Base-by-base conservation (phyloP, 352 stramenopile genomes). In the Pythium myriotylum region DNA sequence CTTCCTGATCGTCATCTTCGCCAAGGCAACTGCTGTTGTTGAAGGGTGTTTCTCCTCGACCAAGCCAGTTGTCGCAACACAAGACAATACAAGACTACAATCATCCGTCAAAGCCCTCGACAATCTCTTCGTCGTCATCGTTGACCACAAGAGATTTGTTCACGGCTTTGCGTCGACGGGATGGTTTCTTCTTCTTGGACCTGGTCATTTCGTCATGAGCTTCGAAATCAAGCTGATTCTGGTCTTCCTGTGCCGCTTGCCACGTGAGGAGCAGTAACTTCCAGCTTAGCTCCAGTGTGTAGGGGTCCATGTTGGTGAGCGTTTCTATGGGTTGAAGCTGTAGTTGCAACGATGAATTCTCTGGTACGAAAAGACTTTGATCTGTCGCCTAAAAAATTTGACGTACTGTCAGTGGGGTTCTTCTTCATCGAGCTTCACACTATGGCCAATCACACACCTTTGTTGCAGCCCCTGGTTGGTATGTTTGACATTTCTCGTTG, bases 401-500 rank as follows among this genome's bases (percentile, higher is more conserved):
- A n/a, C n/a, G n/a, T n/a, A n/a, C n/a, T n/a, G n/a, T n/a, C n/a
- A n/a, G n/a, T n/a, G n/a, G n/a, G n/a, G n/a, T n/a, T n/a, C n/a
- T n/a, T n/a, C n/a, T n/a, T n/a, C n/a, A n/a, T n/a, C n/a, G n/a
- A n/a, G n/a, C n/a, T n/a, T n/a, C n/a, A n/a, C n/a, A n/a, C n/a
- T n/a, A n/a, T n/a, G n/a, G n/a, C n/a, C 7, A 43, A n/a, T 23
- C 26, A 57, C 76, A 48, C 49, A 79, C 64, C 74, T 83, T 89
- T 3, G 68, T 75, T 14, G 73, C 53, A 22, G 62, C 62, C 9
- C 72, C 68, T n/a, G 85, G 86, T 45, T 88, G 80, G 48, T 91
- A 95, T 29, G 80, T 93, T 48, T 89, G 77, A 57, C 86, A 95
- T 49, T 81, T 89, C 39, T 92, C 86, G 59, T 91, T 84, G 40